A percentile compares a stretch with the other conserved stretches of the same genome.
Evolutionary conservation across 1,139 yeast genomes (phyloP).

Genomic region (Pichia kudriavzevii): DNA sequence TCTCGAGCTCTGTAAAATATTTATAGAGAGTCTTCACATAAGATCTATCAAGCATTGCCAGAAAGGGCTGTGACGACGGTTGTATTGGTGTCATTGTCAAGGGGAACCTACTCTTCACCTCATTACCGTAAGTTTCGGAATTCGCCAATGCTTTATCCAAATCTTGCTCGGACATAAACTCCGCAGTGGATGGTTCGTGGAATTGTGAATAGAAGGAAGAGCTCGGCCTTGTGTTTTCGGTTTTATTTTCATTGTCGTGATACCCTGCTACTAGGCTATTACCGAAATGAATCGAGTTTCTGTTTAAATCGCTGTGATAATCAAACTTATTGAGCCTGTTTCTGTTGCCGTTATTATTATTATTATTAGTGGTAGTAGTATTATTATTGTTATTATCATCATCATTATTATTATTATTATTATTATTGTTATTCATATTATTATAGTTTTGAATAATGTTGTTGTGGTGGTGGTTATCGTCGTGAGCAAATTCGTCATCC

Average conservation of each 20-base stretch:
- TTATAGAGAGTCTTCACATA: constrained; percentile 26
- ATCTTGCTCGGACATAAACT: constrained; percentile 36
- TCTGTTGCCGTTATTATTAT: constrained; percentile 5
- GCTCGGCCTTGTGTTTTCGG: too few species aligned
- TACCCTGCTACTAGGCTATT: too few species aligned
- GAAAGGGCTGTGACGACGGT: too few species aligned
- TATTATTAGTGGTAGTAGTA: not conserved
- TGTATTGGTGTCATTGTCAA: constrained; percentile 9
- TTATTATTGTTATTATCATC: constrained; percentile 2
- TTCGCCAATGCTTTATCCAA: constrained; percentile 31
- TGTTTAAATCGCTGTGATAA: constrained; percentile 1
- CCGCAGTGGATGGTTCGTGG: constrained; percentile 28
- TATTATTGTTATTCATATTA: constrained; percentile 3
- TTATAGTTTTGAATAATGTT: too few species aligned
- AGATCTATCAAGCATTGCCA: too few species aligned
- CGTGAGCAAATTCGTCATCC: constrained; percentile 6
- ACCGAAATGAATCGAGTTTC: too few species aligned
- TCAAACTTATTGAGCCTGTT: constrained; percentile 6
- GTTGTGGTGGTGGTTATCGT: too few species aligned
- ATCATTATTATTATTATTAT: not conserved
- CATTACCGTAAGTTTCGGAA: constrained; percentile 16
- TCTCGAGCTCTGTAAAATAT: constrained; percentile 29
- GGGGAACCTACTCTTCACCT: too few species aligned
- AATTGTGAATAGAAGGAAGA: constrained; percentile 8
- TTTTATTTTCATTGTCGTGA: too few species aligned